Base-by-base conservation (phyloP, 345 rosid genomes). In the Gossypium ekmanianum region DNA sequence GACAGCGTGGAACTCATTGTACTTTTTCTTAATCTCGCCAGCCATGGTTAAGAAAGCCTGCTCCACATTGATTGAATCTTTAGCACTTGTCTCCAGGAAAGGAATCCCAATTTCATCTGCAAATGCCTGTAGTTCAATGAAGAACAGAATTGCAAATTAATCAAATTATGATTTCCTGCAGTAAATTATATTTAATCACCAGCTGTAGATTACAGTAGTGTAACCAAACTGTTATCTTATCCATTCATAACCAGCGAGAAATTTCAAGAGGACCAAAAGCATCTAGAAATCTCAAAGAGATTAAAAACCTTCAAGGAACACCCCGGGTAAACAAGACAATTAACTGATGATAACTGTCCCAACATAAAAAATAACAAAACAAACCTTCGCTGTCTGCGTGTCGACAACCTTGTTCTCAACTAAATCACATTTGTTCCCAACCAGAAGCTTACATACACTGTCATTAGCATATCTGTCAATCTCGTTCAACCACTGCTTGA, bases 41-140 rank as follows among this genome's bases (percentile, higher is more conserved):
- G 94, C 91, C 90, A 90, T 92, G 34, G 93, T 92, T 77, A 92
- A 76, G 90, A 92, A 92, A 75, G 97, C 93, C 54, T 88, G 88
- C 75, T 90, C 97, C 55, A 92, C 97, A 9, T 92, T 92, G 65
- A 86, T 87, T 54, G 94, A 78, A 80, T 90, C 94, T 84, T 92
- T 90, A 74, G 97, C 97, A 83, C 94, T 92, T 56, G 97, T 90
- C 85, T 92, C 97, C n/a, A 92, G 90, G 81, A 90, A 88, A 26
- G 94, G 94, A 75, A 92, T 88, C 72, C 91, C 91, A 7, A 90
- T 90, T 76, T 92, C 92, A 76, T 90, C 94, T 24, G 94, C 94
- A 73, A 90, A 84, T 43, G 93, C 94, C 97, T 92, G 81, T 20
- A 76, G 63, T 80, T 76, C 62, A 44, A 75, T 55, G 45, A 58